Conservation (phyloP, 371 early-diverging fungal species). For the Mortierella sp. region DNA sequence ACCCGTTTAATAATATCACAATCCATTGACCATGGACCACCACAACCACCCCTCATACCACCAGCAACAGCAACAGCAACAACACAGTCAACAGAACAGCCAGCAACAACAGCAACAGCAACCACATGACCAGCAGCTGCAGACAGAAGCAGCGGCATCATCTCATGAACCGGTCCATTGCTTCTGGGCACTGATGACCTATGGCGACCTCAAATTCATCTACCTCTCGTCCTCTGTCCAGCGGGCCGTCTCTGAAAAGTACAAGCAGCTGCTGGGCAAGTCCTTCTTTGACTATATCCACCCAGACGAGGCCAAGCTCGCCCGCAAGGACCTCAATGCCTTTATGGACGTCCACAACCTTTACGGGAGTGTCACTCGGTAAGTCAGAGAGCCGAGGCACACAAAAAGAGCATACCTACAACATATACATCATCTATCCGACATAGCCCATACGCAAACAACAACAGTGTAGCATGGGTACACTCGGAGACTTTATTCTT, state of each 20-base stretch:
- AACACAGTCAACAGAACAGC: background rate
- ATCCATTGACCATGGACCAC: constrained; percentile 5
- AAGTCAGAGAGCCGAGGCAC: constrained; percentile 9
- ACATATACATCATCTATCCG: background rate
- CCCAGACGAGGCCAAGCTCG: constrained; percentile 68
- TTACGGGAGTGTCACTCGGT: constrained; percentile 73
- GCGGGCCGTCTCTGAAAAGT: constrained; percentile 51
- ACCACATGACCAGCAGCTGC: constrained; percentile 6
- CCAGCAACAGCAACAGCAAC: constrained; percentile 10
- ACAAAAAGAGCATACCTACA: background rate
- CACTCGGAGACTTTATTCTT: constrained; percentile 2
- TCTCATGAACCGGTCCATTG: constrained; percentile 56
- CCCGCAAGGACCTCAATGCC: constrained; percentile 63
- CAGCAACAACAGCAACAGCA: constrained; percentile 21
- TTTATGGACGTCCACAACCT: constrained; percentile 66
- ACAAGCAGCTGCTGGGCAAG: constrained; percentile 59
- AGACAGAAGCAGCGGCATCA: background rate
- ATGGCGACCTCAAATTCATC: constrained; percentile 62
- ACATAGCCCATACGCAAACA: background rate
- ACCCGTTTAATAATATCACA: background rate
- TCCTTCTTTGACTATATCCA: constrained; percentile 72
- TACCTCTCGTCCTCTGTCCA: constrained; percentile 61
- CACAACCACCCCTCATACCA: background rate
- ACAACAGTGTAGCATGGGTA: background rate
- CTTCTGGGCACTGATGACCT: constrained; percentile 67